Conservation (phyloP, 2,329 filamentous ascomycete genomes). For the Xylaria digitata region DNA sequence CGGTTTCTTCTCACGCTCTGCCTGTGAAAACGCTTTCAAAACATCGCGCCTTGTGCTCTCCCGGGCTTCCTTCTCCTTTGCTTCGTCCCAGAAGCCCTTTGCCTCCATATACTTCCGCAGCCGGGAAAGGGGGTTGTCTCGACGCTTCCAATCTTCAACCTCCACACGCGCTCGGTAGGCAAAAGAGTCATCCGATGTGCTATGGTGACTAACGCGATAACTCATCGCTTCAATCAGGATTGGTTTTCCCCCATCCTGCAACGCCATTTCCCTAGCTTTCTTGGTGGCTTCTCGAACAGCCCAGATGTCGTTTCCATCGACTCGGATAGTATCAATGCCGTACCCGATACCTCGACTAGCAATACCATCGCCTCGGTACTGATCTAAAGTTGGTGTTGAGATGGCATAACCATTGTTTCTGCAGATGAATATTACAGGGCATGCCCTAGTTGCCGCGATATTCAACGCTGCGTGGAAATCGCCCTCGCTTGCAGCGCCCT, state of each 20-base stretch:
- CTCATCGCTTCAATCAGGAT: constrained; percentile 96
- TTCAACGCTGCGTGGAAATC: constrained; percentile 94
- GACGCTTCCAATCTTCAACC: constrained; percentile 93
- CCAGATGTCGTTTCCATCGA: constrained; percentile 95
- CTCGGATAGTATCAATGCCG: constrained; percentile 91
- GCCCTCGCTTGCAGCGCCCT: constrained; percentile 89
- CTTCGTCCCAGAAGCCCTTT: constrained; percentile 84
- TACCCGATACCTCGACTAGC: constrained; percentile 88
- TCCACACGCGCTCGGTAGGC: constrained; percentile 94
- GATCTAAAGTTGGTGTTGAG: constrained; percentile 87
- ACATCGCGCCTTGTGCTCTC: constrained; percentile 77
- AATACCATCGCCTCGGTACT: constrained; percentile 92
- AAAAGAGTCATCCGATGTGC: constrained; percentile 95
- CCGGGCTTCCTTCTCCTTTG: constrained; percentile 78
- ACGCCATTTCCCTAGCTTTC: constrained; percentile 79
- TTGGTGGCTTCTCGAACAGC: constrained; percentile 85
- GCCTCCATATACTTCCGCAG: constrained; percentile 91
- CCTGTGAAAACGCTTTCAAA: constrained; percentile 84
- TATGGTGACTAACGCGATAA: constrained; percentile 97
- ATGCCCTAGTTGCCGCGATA: constrained; percentile 88
- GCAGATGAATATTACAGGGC: constrained; percentile 89
- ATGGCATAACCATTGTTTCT: constrained; percentile 95
- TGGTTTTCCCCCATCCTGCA: constrained; percentile 82
- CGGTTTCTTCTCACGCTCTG: constrained; percentile 84
- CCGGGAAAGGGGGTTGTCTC: constrained; percentile 88